Evolutionary conservation across 805 yeast genomes (phyloP).

Genomic region (Yarrowia osloensis): DNA sequence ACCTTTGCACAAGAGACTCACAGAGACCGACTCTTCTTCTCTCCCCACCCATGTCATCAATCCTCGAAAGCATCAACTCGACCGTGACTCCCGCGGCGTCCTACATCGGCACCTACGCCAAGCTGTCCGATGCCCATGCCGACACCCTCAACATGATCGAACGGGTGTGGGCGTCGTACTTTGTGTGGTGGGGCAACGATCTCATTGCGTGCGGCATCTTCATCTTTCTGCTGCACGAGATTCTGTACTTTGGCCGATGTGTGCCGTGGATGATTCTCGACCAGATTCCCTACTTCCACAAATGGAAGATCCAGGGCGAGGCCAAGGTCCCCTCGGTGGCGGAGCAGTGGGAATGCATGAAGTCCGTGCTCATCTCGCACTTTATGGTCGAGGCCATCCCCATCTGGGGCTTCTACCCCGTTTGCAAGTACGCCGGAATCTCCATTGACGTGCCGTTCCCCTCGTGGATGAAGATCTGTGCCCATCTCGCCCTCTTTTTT

Average conservation of each 20-base stretch:
- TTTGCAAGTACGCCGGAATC: slow-evolving; percentile 80
- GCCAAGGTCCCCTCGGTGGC: slow-evolving; percentile 72
- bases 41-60: background rate
- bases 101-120: slow-evolving; percentile 18
- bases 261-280: slow-evolving; percentile 92
- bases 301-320: slow-evolving; percentile 81
- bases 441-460: slow-evolving; percentile 86
- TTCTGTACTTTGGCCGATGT: slow-evolving; percentile 88
- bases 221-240: slow-evolving; percentile 80
- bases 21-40: too few relatives aligned
- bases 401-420: slow-evolving; percentile 95
- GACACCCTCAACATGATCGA: slow-evolving; percentile 49
- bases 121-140: slow-evolving; percentile 16
- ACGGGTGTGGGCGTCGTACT: slow-evolving; percentile 86
- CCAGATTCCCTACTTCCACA: slow-evolving; percentile 77
- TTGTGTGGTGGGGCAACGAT: slow-evolving; percentile 82
- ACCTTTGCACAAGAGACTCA: too few relatives aligned
- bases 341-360: slow-evolving; percentile 93
- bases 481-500: slow-evolving; percentile 77
- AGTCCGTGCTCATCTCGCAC: slow-evolving; percentile 81
- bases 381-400: slow-evolving; percentile 93
- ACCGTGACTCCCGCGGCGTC: slow-evolving; percentile 27
- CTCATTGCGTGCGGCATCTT: slow-evolving; percentile 87
- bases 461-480: slow-evolving; percentile 53
- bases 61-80: slow-evolving; percentile 25